These are phyloP conservation scores for Cystoisospora suis DNA, from an alignment of 169 alveolate species.

Conservation along the genomic window DNA sequence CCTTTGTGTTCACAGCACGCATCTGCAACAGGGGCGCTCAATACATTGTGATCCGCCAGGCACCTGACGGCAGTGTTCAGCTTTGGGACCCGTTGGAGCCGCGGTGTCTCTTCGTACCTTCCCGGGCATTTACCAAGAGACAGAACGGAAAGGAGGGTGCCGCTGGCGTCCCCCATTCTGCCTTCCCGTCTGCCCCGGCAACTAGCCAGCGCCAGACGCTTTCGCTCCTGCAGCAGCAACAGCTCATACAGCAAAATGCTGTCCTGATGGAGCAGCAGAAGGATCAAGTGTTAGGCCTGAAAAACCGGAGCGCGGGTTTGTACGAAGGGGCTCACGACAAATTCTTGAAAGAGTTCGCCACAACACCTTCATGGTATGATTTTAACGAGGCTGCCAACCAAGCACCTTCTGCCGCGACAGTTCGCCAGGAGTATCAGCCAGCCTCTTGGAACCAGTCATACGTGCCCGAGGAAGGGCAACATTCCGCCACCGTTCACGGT, in stretches of 20 bases:
- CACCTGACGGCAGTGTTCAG: conserved; percentile 39
- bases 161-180: background rate
- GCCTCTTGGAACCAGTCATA: too few species aligned
- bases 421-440: too few species aligned
- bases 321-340: conserved; percentile 20
- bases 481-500: background rate
- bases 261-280: conserved; percentile 14
- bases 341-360: background rate
- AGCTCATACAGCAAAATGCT: background rate
- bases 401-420: too few species aligned
- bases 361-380: too few species aligned
- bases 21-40: conserved; percentile 20
- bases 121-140: background rate
- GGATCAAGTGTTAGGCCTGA: background rate
- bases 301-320: background rate
- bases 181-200: background rate
- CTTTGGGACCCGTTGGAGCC: conserved; percentile 49
- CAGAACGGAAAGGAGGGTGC: background rate
- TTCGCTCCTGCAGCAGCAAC: conserved; percentile 9
- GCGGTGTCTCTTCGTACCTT: conserved; percentile 14
- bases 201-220: background rate
- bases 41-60: conserved; percentile 46
- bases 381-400: background rate
- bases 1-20: background rate
- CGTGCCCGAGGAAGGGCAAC: background rate